phyloP scores from a whole-genome alignment of 306 rosid genomes.

The Castanospermum australe region DNA sequence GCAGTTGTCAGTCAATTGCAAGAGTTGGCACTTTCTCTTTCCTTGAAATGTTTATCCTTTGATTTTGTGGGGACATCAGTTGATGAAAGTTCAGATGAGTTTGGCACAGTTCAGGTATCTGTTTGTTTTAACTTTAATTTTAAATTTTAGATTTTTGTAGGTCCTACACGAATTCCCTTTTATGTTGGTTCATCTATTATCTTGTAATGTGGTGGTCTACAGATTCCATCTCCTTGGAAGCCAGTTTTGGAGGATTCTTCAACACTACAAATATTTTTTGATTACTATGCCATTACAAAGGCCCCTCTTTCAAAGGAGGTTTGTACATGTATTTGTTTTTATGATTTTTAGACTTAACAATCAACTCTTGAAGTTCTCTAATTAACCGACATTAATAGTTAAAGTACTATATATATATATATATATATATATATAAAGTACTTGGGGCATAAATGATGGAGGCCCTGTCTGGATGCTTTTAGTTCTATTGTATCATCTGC shows the following conservation, averaged over 20 bases:
- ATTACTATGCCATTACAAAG: conserved; percentile 82
- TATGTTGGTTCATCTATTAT: conserved; percentile 26
- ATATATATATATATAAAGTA: too few species aligned
- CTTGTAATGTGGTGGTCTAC: conserved; percentile 37
- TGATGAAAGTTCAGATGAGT: conserved; percentile 99
- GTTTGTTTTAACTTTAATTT: background rate
- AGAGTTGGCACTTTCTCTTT: conserved; percentile 94
- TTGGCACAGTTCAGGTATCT: conserved; percentile 96
- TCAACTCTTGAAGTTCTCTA: background rate
- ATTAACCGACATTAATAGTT: too few species aligned
- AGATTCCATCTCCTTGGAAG: conserved; percentile 97
- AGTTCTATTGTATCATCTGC: background rate
- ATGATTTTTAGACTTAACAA: conserved; percentile 18
- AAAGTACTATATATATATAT: too few species aligned
- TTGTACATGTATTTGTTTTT: conserved; percentile 29
- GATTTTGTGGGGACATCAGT: conserved; percentile 98
- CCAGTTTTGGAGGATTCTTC: conserved; percentile 91
- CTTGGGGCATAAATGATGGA: background rate
- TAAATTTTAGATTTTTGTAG: conserved; percentile 19
- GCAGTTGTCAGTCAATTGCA: conserved; percentile 83
- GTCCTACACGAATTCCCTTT: conserved; percentile 11
- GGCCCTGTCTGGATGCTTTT: background rate
- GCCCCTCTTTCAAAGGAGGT: conserved; percentile 99
- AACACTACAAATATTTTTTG: conserved; percentile 86
- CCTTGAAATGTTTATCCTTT: conserved; percentile 90